A percentile compares a stretch with the other conserved stretches of the same genome.
Conservation (phyloP, 148 eudicot species). For the Chenopodium suecicum region DNA sequence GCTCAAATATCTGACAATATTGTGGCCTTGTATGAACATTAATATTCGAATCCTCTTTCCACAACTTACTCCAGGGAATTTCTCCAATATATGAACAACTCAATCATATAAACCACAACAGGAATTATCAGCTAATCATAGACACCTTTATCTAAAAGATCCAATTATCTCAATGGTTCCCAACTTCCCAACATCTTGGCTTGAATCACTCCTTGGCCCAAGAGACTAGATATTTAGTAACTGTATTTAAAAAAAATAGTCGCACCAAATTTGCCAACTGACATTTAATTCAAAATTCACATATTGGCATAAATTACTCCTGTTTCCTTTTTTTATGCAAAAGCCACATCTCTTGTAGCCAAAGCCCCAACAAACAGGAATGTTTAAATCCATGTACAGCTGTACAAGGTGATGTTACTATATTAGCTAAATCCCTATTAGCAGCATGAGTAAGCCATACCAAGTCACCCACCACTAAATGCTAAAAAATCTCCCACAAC, state of each 20-base stretch:
- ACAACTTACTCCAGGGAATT: neutral
- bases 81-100: neutral
- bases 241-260: neutral
- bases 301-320: no score
- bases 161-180: neutral
- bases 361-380: neutral
- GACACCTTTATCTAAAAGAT: neutral
- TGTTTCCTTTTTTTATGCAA: no score
- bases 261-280: neutral
- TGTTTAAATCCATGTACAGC: neutral
- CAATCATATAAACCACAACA: neutral
- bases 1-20: neutral
- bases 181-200: conserved; percentile 3
- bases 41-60: neutral
- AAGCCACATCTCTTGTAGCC: neutral
- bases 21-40: neutral
- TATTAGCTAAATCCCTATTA: neutral
- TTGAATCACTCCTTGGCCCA: neutral
- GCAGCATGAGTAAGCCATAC: neutral
- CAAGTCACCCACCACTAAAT: neutral
- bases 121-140: neutral
- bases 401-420: neutral
- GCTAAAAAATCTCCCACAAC: neutral
- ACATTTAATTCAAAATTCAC: no score
- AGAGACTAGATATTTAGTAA: neutral